A percentile compares a stretch with the other conserved stretches of the same genome.
Evolutionary conservation across 2,329 filamentous ascomycete species (phyloP).

Genomic region (Penicillium paneum): DNA sequence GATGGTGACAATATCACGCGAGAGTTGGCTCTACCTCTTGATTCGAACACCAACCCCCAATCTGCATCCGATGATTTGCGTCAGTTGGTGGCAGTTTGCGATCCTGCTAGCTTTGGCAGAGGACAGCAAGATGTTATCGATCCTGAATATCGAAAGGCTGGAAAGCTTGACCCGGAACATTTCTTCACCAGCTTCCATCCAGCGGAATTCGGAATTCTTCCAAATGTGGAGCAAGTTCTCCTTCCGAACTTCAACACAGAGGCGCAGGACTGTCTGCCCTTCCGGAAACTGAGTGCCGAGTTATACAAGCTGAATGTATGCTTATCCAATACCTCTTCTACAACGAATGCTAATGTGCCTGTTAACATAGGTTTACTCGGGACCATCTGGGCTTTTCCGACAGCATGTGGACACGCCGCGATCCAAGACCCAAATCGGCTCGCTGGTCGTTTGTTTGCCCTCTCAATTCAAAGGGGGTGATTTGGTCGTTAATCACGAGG

Average conservation of each 20-base stretch:
- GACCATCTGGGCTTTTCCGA: slow-evolving; percentile 51
- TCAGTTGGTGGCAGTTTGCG: slow-evolving; percentile 33
- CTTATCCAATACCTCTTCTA: slow-evolving; percentile 20
- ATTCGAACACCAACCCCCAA: neutral
- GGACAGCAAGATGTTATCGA: slow-evolving; percentile 50
- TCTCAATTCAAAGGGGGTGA: slow-evolving; percentile 33
- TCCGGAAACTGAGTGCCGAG: slow-evolving; percentile 48
- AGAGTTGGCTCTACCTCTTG: neutral
- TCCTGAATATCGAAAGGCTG: slow-evolving; percentile 52
- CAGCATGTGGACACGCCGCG: slow-evolving; percentile 55
- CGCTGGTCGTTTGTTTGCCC: slow-evolving; percentile 53
- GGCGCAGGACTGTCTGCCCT: slow-evolving; percentile 10
- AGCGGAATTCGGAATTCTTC: slow-evolving; percentile 52
- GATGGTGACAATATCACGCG: neutral
- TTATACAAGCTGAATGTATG: slow-evolving; percentile 56
- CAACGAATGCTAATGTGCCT: neutral
- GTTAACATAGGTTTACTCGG: slow-evolving; percentile 48
- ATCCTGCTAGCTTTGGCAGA: slow-evolving; percentile 51
- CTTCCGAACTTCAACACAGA: slow-evolving; percentile 32
- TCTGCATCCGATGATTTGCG: neutral
- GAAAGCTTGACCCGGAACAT: slow-evolving; percentile 46
- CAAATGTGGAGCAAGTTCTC: slow-evolving; percentile 49
- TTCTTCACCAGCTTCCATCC: slow-evolving; percentile 55
- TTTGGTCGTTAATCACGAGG: slow-evolving; percentile 34
- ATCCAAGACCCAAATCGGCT: slow-evolving; percentile 50